Conservation (phyloP, 2,329 filamentous ascomycete genomes). For the Aspergillus caelatus region DNA sequence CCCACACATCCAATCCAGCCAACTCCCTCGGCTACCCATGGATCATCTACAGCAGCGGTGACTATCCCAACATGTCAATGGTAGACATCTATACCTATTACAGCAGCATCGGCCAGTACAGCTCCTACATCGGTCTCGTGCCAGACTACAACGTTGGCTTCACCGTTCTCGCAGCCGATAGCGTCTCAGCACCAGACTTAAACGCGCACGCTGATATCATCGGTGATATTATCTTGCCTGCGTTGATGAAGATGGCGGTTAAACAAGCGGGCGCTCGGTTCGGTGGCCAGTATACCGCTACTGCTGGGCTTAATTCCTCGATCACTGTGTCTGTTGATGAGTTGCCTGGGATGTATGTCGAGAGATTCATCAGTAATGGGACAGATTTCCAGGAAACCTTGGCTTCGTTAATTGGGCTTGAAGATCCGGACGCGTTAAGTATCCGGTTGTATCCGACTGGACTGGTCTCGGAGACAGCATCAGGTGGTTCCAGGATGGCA, state of each 20-base stretch:
- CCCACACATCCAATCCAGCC: constrained; percentile 38
- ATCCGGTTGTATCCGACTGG: constrained; percentile 13
- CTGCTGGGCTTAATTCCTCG: background rate
- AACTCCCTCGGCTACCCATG: constrained; percentile 42
- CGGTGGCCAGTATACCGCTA: background rate
- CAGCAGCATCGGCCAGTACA: constrained; percentile 37
- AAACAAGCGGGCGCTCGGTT: constrained; percentile 3
- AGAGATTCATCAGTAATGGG: constrained; percentile 7
- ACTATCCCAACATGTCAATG: constrained; percentile 25
- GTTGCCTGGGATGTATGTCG: constrained; percentile 6
- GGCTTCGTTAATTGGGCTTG: background rate
- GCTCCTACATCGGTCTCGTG: constrained; percentile 35
- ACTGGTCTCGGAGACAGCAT: constrained; percentile 5
- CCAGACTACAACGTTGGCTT: constrained; percentile 41
- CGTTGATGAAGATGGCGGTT: constrained; percentile 22
- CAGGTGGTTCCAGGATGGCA: constrained; percentile 12
- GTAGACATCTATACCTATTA: constrained; percentile 41
- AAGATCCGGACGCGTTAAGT: background rate
- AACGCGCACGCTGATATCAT: constrained; percentile 34
- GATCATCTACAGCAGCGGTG: constrained; percentile 38
- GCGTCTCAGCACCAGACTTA: constrained; percentile 17
- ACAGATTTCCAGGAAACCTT: constrained; percentile 7
- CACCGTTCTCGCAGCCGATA: constrained; percentile 34
- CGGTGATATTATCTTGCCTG: constrained; percentile 26
- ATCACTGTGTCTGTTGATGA: background rate